phyloP scores from a whole-genome alignment of 768 basidiomycete species.

The Suillus bovinus region DNA sequence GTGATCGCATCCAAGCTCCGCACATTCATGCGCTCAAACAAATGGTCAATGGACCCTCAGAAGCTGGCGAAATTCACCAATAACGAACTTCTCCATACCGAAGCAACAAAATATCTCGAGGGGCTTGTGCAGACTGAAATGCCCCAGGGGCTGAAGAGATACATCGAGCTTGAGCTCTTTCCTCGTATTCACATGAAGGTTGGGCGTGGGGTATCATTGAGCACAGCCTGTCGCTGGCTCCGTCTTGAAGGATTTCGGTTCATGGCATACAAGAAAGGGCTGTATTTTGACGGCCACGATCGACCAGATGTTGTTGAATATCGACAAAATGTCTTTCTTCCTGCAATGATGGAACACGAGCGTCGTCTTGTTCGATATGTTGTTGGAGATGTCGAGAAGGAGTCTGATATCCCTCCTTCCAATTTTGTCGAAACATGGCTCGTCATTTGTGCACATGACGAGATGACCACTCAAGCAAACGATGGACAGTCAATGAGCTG shows the following conservation, averaged over 20 bases:
- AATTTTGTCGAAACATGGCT: conserved; percentile 20
- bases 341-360: conserved; percentile 22
- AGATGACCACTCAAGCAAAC: conserved; percentile 44
- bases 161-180: conserved; percentile 28
- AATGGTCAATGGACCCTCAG: conserved; percentile 37
- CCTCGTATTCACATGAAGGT: conserved; percentile 7
- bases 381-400: conserved; percentile 16
- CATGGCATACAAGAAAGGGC: conserved; percentile 17
- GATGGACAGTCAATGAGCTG: conserved; percentile 34
- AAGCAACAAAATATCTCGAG: conserved; percentile 30
- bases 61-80: conserved; percentile 31
- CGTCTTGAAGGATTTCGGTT: conserved; percentile 13
- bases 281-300: conserved; percentile 26
- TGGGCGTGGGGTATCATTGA: conserved; percentile 28
- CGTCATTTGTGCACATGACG: conserved; percentile 33
- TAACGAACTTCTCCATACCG: conserved; percentile 26
- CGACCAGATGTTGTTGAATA: conserved; percentile 21
- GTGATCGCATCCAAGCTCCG: conserved; percentile 3
- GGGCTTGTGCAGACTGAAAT: conserved; percentile 34
- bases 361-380: conserved; percentile 7
- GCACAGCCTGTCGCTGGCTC: conserved; percentile 34
- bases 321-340: conserved; percentile 22
- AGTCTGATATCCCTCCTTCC: conserved; percentile 6
- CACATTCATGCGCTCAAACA: conserved; percentile 24
- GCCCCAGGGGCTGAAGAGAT: conserved; percentile 34